These are phyloP conservation scores for Hymenoscyphus albidus DNA, from an alignment of 2,329 filamentous ascomycete species.

Conservation along the genomic window DNA sequence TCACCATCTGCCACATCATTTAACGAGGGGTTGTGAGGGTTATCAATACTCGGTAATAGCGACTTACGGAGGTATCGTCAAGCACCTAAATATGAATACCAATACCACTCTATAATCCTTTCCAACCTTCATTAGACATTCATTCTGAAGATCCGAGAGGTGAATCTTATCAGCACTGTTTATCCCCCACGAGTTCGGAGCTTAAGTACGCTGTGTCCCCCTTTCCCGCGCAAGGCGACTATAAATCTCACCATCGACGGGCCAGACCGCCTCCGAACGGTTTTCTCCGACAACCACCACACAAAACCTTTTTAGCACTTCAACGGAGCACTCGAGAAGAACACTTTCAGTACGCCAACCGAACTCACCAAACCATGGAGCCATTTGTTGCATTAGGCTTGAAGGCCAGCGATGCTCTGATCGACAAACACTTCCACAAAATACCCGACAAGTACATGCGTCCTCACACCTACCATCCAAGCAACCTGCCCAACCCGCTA, in stretches of 20 bases:
- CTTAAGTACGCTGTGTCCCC: neutral
- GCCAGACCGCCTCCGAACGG: conserved; percentile 1
- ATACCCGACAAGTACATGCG: conserved; percentile 15
- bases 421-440: conserved; percentile 20
- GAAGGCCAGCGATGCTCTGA: conserved; percentile 10
- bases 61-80: neutral
- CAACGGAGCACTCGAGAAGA: neutral
- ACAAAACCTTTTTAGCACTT: neutral
- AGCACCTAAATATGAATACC: neutral
- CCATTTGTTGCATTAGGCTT: conserved; percentile 14
- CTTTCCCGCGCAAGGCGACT: neutral
- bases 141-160: neutral
- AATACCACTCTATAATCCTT: neutral
- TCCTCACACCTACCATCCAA: conserved; percentile 12
- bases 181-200: neutral
- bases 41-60: neutral
- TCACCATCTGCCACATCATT: neutral
- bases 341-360: neutral
- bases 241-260: conserved; percentile 1
- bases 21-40: neutral
- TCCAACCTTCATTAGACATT: neutral
- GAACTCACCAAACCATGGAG: conserved; percentile 1
- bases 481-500: conserved; percentile 5
- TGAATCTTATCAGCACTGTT: neutral
- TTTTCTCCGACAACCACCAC: neutral